A percentile compares a stretch with the other conserved stretches of the same genome.
Conservation (phyloP, 805 yeast genomes). For the Ogataea methanolica region DNA sequence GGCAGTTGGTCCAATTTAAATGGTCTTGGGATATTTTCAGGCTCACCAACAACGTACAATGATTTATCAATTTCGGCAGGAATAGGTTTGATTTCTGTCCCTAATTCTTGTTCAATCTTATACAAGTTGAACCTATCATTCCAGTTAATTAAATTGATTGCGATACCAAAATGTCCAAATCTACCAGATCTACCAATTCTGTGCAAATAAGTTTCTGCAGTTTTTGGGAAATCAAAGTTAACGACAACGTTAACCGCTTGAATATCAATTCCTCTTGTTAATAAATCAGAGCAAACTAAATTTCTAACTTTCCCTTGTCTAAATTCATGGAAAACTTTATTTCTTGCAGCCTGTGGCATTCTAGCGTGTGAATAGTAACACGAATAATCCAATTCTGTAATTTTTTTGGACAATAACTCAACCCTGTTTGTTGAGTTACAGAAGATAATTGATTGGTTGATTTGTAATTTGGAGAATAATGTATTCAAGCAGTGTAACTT, state of each 20-base stretch:
- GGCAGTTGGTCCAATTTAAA: conserved; percentile 61
- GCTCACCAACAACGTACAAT: conserved; percentile 81
- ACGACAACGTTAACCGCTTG: conserved; percentile 98
- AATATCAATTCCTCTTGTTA: conserved; percentile 98
- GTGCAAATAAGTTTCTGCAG: conserved; percentile 95
- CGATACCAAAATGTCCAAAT: conserved; percentile 97
- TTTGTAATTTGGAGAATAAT: conserved; percentile 86
- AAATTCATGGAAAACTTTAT: conserved; percentile 97
- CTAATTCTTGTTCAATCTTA: conserved; percentile 94
- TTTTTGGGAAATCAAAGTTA: conserved; percentile 97
- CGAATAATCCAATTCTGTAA: conserved; percentile 93
- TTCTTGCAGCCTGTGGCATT: conserved; percentile 97
- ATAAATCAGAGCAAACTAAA: conserved; percentile 91
- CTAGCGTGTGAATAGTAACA: conserved; percentile 96
- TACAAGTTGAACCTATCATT: conserved; percentile 90
- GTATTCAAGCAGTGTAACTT: conserved; percentile 95
- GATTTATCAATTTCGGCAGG: conserved; percentile 89
- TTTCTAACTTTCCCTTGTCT: conserved; percentile 98
- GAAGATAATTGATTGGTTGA: conserved; percentile 94
- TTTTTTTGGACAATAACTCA: conserved; percentile 90
- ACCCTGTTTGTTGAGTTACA: conserved; percentile 97
- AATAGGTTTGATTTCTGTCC: conserved; percentile 95
- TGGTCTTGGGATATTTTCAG: conserved; percentile 79
- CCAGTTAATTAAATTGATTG: conserved; percentile 95
- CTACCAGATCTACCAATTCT: conserved; percentile 99